Conservation (phyloP, 192 early-diverging fungal species). For the Rhizoclosmatium globosum region DNA sequence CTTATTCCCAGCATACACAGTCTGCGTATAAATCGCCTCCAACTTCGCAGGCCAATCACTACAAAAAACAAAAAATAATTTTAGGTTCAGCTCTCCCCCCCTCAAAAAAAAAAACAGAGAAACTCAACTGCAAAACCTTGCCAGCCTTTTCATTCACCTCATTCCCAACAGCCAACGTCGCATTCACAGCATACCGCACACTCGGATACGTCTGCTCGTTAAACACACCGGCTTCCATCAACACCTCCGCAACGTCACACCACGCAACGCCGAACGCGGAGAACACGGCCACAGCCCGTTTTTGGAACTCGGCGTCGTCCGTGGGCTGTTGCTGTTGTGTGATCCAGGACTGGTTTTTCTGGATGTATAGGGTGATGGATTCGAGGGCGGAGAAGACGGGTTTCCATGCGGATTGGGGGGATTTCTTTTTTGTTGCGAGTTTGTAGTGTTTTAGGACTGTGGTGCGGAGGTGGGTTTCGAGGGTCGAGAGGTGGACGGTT, state of each 20-base stretch:
- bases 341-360: slow-evolving; percentile 11
- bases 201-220: slow-evolving; percentile 28
- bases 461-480: slow-evolving; percentile 36
- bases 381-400: slow-evolving; percentile 34
- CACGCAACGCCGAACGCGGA: slow-evolving; percentile 24
- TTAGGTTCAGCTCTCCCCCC: neutral
- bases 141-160: slow-evolving; percentile 29
- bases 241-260: neutral
- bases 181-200: slow-evolving; percentile 18
- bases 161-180: slow-evolving; percentile 27
- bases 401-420: slow-evolving; percentile 39
- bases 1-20: slow-evolving; percentile 30
- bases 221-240: slow-evolving; percentile 17
- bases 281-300: slow-evolving; percentile 14
- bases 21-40: slow-evolving; percentile 29
- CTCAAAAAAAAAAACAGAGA: too few relatives aligned
- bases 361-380: slow-evolving; percentile 33
- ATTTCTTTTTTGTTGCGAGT: slow-evolving; percentile 32
- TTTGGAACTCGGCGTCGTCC: neutral
- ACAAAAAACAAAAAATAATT: neutral
- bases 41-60: slow-evolving; percentile 39
- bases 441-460: slow-evolving; percentile 22
- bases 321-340: neutral
- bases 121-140: slow-evolving; percentile 9
- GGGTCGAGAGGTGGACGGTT: slow-evolving; percentile 6